phyloP scores from a whole-genome alignment of 192 early-diverging fungal genomes.

The Backusella psychrophila region DNA sequence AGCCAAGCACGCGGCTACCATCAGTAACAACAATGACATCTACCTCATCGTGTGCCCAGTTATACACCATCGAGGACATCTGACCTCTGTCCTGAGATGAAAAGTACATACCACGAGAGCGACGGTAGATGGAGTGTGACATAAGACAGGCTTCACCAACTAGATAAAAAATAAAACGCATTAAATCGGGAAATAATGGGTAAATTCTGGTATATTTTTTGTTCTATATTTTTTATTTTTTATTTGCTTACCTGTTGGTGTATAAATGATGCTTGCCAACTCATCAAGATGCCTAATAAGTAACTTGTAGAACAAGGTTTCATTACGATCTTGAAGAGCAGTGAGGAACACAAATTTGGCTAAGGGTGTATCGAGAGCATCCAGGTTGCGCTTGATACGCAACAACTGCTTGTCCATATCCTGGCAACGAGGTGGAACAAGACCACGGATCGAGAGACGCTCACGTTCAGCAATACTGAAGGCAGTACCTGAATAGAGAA shows the following conservation, averaged over 20 bases:
- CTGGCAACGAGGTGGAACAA: conserved; percentile 51
- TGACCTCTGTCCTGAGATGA: conserved; percentile 47
- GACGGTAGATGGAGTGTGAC: conserved; percentile 54
- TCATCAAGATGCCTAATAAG: conserved; percentile 50
- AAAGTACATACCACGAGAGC: conserved; percentile 56
- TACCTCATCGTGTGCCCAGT: conserved; percentile 58
- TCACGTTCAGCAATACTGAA: conserved; percentile 51
- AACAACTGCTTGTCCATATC: conserved; percentile 56
- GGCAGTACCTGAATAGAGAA: conserved; percentile 35
- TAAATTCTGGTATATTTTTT: not conserved
- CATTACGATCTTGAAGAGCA: conserved; percentile 54
- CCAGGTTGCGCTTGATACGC: conserved; percentile 52
- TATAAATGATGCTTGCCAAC: conserved; percentile 52
- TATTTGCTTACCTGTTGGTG: conserved; percentile 32
- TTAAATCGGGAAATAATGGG: not conserved
- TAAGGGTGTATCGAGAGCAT: conserved; percentile 44
- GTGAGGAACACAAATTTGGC: conserved; percentile 54
- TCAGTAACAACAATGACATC: conserved; percentile 42
- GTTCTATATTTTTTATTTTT: not conserved
- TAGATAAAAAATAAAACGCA: conserved; percentile 10
- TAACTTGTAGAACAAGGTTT: conserved; percentile 51
- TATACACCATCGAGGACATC: conserved; percentile 58
- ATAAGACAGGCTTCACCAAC: conserved; percentile 49
- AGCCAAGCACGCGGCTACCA: conserved; percentile 34
- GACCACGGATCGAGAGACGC: conserved; percentile 50